These are phyloP conservation scores for Cephaloascus fragrans DNA, from an alignment of 805 yeast genomes.

Conservation along the genomic window DNA sequence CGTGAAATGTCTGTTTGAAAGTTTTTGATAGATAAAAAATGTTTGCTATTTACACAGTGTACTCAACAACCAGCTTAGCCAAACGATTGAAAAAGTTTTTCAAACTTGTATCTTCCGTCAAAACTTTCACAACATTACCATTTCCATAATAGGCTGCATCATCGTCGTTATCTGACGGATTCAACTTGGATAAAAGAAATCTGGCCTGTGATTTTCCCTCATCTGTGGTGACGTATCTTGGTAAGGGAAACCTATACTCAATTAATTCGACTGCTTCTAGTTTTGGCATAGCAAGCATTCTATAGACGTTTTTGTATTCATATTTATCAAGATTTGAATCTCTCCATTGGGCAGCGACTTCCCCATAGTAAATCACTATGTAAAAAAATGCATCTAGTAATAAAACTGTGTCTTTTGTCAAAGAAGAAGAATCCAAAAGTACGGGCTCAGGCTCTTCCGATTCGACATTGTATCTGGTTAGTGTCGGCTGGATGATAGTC, in stretches of 20 bases:
- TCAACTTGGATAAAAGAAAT: conserved; percentile 35
- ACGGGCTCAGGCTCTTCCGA: conserved; percentile 3
- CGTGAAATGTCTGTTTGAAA: too few species aligned
- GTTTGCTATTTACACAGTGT: background rate
- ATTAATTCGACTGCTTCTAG: conserved; percentile 30
- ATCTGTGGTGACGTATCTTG: conserved; percentile 36
- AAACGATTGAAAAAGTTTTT: background rate
- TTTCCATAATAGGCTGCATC: background rate
- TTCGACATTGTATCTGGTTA: conserved; percentile 7
- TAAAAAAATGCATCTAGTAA: conserved; percentile 14
- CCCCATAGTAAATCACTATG: conserved; percentile 11
- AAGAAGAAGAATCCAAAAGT: conserved; percentile 7
- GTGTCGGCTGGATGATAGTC: conserved; percentile 18
- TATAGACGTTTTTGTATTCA: conserved; percentile 27
- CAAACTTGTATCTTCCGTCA: conserved; percentile 1
- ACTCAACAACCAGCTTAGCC: background rate
- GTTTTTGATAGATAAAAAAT: too few species aligned
- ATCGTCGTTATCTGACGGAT: conserved; percentile 21
- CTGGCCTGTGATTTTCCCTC: conserved; percentile 43
- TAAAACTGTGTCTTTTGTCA: conserved; percentile 6
- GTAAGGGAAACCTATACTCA: conserved; percentile 33
- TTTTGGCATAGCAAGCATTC: conserved; percentile 32
- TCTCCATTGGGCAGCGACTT: conserved; percentile 22
- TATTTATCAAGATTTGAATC: conserved; percentile 26
- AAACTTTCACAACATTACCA: background rate